Percentiles rank a stretch among this genome's conserved stretches.
phyloP scores from a whole-genome alignment of 2,329 filamentous ascomycete species.

The Trichophyton benhamiae region DNA sequence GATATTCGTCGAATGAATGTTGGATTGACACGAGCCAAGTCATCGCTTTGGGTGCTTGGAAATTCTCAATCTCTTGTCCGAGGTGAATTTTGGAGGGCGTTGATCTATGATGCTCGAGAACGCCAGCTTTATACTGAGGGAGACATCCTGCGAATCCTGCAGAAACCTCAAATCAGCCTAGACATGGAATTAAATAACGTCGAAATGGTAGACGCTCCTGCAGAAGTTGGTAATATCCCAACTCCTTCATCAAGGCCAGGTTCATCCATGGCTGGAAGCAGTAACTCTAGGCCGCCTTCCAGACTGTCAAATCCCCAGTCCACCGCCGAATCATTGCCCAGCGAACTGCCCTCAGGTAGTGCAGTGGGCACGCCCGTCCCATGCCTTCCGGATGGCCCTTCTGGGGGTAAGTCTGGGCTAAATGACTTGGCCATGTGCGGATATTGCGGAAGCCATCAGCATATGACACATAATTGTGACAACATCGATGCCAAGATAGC shows the following conservation, averaged over 20 bases:
- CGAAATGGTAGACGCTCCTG: constrained; percentile 30
- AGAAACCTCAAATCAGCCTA: constrained; percentile 38
- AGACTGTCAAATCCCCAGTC: constrained; percentile 14
- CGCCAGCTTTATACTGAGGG: constrained; percentile 67
- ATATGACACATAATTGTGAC: constrained; percentile 36
- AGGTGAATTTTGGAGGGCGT: constrained; percentile 78
- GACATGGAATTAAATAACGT: constrained; percentile 31
- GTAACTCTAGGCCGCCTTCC: constrained; percentile 23
- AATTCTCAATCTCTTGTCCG: constrained; percentile 77
- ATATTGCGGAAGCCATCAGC: constrained; percentile 35
- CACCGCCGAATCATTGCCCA: not conserved
- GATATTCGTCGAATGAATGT: constrained; percentile 99
- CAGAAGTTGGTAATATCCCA: constrained; percentile 12
- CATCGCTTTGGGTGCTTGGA: constrained; percentile 89
- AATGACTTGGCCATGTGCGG: constrained; percentile 33
- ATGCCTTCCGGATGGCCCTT: constrained; percentile 25
- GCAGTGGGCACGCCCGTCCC: constrained; percentile 18
- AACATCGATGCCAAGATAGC: constrained; percentile 31
- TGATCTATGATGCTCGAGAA: constrained; percentile 67
- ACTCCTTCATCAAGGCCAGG: constrained; percentile 15
- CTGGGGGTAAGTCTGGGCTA: constrained; percentile 33
- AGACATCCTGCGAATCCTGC: constrained; percentile 44
- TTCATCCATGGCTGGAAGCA: constrained; percentile 13
- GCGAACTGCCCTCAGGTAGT: constrained; percentile 11
- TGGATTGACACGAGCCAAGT: constrained; percentile 90